Conservation (phyloP, 2,329 filamentous ascomycete species). For the Ophiostoma ulmi region DNA sequence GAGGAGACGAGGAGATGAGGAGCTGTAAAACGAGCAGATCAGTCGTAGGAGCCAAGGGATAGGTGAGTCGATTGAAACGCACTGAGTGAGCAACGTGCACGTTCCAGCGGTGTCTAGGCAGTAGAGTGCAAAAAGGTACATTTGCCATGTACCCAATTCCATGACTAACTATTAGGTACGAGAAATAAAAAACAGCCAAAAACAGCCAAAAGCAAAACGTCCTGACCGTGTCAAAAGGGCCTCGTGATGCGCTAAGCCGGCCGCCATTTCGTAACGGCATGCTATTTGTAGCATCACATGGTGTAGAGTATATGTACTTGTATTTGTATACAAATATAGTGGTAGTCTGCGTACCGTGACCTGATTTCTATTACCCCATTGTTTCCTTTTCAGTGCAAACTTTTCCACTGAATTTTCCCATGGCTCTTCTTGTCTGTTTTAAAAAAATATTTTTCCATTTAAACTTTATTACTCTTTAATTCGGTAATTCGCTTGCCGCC, state of each 20-base stretch:
- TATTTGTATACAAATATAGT: background rate
- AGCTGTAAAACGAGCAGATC: conserved; percentile 9
- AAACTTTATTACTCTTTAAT: conserved; percentile 9
- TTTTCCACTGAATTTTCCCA: conserved; percentile 5
- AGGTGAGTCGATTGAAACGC: background rate
- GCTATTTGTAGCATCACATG: conserved; percentile 20
- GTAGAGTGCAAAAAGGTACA: background rate
- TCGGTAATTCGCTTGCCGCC: conserved; percentile 14
- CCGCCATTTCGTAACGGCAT: conserved; percentile 32
- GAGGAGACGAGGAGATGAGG: background rate
- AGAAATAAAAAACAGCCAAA: conserved; percentile 26
- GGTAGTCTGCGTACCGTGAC: background rate
- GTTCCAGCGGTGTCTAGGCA: background rate
- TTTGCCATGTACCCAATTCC: conserved; percentile 23
- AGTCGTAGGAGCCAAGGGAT: background rate
- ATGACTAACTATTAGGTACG: conserved; percentile 34
- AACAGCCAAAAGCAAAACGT: background rate
- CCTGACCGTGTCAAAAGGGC: conserved; percentile 9
- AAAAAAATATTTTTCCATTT: background rate
- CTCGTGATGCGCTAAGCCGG: conserved; percentile 24
- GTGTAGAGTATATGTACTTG: background rate
- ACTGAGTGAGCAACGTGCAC: background rate
- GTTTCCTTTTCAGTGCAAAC: conserved; percentile 16
- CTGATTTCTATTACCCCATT: conserved; percentile 17
- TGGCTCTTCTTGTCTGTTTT: background rate